Conservation (phyloP, 2,329 filamentous ascomycete genomes). For the Trichoderma sp. region DNA sequence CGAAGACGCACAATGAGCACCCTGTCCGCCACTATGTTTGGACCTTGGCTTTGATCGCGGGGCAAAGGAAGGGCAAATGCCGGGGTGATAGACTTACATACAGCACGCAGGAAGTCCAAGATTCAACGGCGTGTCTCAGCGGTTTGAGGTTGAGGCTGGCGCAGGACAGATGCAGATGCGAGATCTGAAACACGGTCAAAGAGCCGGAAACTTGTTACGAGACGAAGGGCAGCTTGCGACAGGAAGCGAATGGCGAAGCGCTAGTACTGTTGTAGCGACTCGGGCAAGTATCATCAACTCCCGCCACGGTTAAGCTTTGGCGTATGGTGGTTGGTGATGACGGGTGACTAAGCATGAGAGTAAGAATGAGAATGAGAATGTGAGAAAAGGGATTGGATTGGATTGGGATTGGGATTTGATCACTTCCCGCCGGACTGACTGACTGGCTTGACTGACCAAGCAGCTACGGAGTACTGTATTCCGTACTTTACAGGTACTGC, state of each 20-base stretch:
- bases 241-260: slow-evolving; percentile 3
- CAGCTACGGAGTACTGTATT: no score
- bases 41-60: not conserved
- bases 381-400: not conserved
- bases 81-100: not conserved
- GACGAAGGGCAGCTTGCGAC: slow-evolving; percentile 12
- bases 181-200: not conserved
- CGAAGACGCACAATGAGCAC: not conserved
- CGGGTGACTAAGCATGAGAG: not conserved
- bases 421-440: no score
- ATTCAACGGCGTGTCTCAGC: not conserved
- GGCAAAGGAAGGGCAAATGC: slow-evolving; percentile 2
- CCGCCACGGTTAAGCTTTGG: not conserved
- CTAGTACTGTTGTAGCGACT: slow-evolving; percentile 3
- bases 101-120: not conserved
- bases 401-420: not conserved
- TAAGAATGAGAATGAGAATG: not conserved
- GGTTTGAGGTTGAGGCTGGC: not conserved
- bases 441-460: no score
- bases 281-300: not conserved
- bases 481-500: not conserved
- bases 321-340: not conserved
- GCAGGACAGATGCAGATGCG: not conserved
- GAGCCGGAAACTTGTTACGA: not conserved
- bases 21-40: not conserved